A percentile compares a stretch with the other conserved stretches of the same genome.
These are phyloP conservation scores for Saccharomycopsis schoenii DNA, from an alignment of 805 yeast genomes.

Conservation along the genomic window DNA sequence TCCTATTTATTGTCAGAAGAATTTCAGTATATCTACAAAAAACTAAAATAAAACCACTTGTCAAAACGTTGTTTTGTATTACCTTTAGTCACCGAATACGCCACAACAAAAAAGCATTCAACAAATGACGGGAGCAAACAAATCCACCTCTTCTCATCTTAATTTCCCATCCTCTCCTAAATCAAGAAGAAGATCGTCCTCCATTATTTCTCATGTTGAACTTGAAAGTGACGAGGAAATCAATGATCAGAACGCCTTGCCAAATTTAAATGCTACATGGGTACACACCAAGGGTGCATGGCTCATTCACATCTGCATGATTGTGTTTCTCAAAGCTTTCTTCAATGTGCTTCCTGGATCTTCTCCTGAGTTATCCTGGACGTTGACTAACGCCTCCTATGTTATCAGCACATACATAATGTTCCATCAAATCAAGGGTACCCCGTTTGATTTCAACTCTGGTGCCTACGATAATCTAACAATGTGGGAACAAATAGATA, in stretches of 20 bases:
- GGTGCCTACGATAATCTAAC: slow-evolving; percentile 95
- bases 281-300: slow-evolving; percentile 95
- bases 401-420: slow-evolving; percentile 87
- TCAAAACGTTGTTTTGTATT: background rate
- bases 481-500: slow-evolving; percentile 95
- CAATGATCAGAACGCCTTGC: slow-evolving; percentile 80
- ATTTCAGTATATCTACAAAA: background rate
- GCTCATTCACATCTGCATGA: slow-evolving; percentile 83
- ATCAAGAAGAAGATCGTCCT: slow-evolving; percentile 68
- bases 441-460: slow-evolving; percentile 92
- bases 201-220: slow-evolving; percentile 83
- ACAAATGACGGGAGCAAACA: background rate
- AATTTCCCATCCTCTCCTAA: slow-evolving; percentile 14
- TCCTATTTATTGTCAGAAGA: too few species aligned
- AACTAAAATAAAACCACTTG: background rate
- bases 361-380: slow-evolving; percentile 82
- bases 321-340: slow-evolving; percentile 60
- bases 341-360: slow-evolving; percentile 77
- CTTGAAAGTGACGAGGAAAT: slow-evolving; percentile 89
- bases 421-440: slow-evolving; percentile 95
- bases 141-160: background rate
- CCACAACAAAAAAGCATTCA: background rate
- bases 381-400: slow-evolving; percentile 82
- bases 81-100: background rate
- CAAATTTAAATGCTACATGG: slow-evolving; percentile 93